phyloP scores from a whole-genome alignment of 2,329 filamentous ascomycete genomes.

The Colletotrichum chlorophyti region DNA sequence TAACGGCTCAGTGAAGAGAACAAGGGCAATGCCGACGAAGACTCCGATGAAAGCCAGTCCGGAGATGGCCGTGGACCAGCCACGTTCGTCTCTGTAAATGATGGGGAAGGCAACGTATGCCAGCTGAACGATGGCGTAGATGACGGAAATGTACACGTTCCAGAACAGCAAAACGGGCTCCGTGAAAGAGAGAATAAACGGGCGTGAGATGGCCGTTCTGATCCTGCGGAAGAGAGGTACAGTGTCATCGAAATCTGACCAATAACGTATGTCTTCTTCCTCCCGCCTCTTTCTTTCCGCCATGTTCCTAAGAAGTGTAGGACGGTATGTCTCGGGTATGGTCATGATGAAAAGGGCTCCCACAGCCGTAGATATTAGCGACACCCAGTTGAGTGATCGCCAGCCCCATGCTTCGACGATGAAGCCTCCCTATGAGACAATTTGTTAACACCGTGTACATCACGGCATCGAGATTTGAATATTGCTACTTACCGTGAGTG shows the following conservation, averaged over 20 bases:
- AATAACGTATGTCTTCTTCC: constrained; percentile 58
- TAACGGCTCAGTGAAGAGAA: constrained; percentile 47
- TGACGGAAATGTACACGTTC: constrained; percentile 69
- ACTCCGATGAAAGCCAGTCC: constrained; percentile 50
- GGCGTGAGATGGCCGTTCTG: constrained; percentile 63
- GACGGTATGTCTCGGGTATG: constrained; percentile 62
- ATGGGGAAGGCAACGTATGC: constrained; percentile 72
- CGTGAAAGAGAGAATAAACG: constrained; percentile 65
- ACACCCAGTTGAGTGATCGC: constrained; percentile 69
- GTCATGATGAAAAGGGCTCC: constrained; percentile 56
- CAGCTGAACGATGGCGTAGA: constrained; percentile 70
- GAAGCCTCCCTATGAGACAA: constrained; percentile 54
- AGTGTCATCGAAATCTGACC: constrained; percentile 65
- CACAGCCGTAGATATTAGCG: constrained; percentile 59
- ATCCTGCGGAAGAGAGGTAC: constrained; percentile 58
- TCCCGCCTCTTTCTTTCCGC: constrained; percentile 54
- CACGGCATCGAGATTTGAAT: fast-evolving
- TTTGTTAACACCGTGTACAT: neutral
- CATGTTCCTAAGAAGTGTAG: constrained; percentile 56
- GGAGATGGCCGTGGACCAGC: constrained; percentile 62
- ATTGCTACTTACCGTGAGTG: constrained; percentile 34
- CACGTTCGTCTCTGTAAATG: constrained; percentile 61
- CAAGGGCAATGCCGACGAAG: constrained; percentile 29
- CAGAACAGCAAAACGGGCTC: constrained; percentile 60
- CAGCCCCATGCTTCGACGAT: constrained; percentile 65